These are phyloP conservation scores for Aspergillus neoniger DNA, from an alignment of 2,329 filamentous ascomycete genomes.

Conservation along the genomic window DNA sequence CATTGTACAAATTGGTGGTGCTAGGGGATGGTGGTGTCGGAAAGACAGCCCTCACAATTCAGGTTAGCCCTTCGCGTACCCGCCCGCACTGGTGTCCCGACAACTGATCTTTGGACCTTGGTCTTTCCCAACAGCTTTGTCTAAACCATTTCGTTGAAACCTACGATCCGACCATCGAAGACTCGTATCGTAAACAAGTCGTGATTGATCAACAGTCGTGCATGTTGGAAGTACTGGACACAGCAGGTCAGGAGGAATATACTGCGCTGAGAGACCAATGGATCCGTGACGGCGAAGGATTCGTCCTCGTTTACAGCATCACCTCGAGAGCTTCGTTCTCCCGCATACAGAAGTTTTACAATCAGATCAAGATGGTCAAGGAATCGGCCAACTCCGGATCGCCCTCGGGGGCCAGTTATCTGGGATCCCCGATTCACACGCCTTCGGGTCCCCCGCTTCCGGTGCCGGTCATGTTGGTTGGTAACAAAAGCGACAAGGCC, in stretches of 20 bases:
- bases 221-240: conserved; percentile 97
- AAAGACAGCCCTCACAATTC: conserved; percentile 91
- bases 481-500: conserved; percentile 96
- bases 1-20: conserved; percentile 93
- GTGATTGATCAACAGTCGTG: conserved; percentile 92
- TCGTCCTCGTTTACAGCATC: conserved; percentile 97
- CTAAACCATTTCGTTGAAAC: conserved; percentile 98
- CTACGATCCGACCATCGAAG: conserved; percentile 69
- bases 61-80: conserved; percentile 45
- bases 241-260: conserved; percentile 97
- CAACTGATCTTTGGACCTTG: conserved; percentile 11
- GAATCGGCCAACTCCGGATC: conserved; percentile 68
- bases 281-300: conserved; percentile 97
- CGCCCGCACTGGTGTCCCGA: conserved; percentile 8
- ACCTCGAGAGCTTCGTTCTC: conserved; percentile 94
- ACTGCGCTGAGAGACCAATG: conserved; percentile 95
- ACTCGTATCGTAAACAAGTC: conserved; percentile 69
- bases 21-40: conserved; percentile 91
- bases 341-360: conserved; percentile 92
- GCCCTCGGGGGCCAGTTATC: conserved; percentile 52
- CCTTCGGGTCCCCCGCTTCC: conserved; percentile 58
- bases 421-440: conserved; percentile 51
- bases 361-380: conserved; percentile 96
- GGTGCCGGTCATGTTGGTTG: conserved; percentile 95
- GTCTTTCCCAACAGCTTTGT: conserved; percentile 65